These are phyloP conservation scores for Fusarium bactridioides DNA, from an alignment of 2,329 filamentous ascomycete species.

Conservation along the genomic window DNA sequence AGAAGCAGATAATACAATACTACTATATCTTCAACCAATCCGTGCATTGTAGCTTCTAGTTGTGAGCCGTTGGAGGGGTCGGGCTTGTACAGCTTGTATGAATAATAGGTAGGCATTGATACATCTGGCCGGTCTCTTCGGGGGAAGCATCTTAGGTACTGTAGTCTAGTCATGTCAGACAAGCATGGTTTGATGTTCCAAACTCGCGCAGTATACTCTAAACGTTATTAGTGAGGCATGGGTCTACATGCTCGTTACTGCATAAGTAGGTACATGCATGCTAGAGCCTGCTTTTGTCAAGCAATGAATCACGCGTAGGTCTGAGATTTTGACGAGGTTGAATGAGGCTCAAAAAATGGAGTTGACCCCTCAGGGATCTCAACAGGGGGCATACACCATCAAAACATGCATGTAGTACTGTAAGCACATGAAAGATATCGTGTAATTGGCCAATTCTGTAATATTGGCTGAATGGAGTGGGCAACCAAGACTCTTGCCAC, in stretches of 20 bases:
- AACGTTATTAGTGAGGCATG: background rate
- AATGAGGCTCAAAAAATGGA: background rate
- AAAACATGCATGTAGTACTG: background rate
- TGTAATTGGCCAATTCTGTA: background rate
- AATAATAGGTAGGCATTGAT: background rate
- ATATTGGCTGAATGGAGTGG: background rate
- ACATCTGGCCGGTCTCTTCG: background rate
- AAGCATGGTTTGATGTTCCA: background rate
- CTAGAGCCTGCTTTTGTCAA: background rate
- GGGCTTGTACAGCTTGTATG: background rate
- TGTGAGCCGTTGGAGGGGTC: background rate
- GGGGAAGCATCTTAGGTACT: too few species aligned
- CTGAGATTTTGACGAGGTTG: background rate
- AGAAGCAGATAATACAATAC: conserved; percentile 30
- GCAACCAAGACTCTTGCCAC: background rate
- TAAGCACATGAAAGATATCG: background rate
- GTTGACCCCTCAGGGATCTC: background rate
- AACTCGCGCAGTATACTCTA: background rate
- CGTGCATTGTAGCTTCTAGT: background rate
- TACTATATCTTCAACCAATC: background rate
- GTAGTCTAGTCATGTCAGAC: background rate
- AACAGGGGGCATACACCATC: background rate
- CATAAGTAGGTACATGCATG: background rate
- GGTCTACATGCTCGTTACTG: background rate
- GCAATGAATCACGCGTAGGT: background rate